These are phyloP conservation scores for Ophiostoma quercus DNA, from an alignment of 2,329 filamentous ascomycete species.

Conservation along the genomic window DNA sequence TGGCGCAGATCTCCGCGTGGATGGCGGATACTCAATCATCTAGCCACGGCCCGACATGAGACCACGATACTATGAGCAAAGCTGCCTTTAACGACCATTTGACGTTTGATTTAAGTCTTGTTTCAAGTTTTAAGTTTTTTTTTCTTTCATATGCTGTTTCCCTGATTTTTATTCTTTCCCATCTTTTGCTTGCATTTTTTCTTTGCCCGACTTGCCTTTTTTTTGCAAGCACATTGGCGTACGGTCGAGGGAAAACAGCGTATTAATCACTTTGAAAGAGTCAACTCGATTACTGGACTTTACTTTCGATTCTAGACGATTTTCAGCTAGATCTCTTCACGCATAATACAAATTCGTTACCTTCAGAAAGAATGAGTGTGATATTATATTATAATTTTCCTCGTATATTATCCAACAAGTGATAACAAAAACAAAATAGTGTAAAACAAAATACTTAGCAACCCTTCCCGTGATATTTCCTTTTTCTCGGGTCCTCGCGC, in stretches of 20 bases:
- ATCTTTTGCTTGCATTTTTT: background rate
- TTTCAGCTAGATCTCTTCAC: background rate
- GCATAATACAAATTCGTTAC: background rate
- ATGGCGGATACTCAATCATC: conserved; percentile 83
- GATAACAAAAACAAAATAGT: background rate
- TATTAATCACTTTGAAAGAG: too few relatives aligned
- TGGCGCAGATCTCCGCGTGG: conserved; percentile 72
- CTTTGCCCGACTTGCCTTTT: background rate
- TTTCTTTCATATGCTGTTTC: background rate
- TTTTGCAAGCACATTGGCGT: conserved; percentile 2
- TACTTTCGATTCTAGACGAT: background rate
- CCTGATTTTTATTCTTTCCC: background rate
- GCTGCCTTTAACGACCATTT: too few relatives aligned
- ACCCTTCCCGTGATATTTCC: background rate
- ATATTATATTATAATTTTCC: background rate
- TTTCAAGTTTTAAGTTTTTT: too few relatives aligned
- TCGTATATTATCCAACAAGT: conserved; percentile 7
- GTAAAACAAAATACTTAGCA: background rate
- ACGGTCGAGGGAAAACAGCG: background rate
- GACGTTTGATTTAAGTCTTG: too few relatives aligned
- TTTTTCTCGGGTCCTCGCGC: conserved; percentile 6
- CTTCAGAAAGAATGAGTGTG: background rate
- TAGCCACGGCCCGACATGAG: conserved; percentile 39
- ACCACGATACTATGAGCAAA: background rate
- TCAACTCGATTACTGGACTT: too few relatives aligned